phyloP scores from a whole-genome alignment of 208 protist species.

The Leishmania tropica region DNA sequence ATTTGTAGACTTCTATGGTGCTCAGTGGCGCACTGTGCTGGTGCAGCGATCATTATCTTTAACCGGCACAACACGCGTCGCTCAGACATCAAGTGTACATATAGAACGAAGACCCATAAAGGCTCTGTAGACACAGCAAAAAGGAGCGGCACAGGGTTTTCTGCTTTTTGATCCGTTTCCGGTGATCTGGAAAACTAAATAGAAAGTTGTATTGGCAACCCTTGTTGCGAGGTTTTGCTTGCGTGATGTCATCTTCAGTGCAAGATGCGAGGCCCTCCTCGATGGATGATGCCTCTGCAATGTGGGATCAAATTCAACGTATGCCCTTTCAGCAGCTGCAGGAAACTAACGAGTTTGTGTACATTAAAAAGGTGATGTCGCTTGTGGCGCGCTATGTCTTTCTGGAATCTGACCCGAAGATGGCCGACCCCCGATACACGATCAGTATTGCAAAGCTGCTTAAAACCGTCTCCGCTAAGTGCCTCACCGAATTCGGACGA shows the following conservation, averaged over 20 bases:
- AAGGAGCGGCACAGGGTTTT: too few species aligned
- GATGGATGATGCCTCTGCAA: constrained; percentile 15
- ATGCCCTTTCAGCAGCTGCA: constrained; percentile 82
- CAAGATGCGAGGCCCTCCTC: constrained; percentile 1
- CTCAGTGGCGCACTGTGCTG: neutral
- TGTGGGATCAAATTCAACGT: constrained; percentile 70
- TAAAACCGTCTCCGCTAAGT: constrained; percentile 59
- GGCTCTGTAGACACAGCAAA: neutral
- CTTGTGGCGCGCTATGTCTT: constrained; percentile 59
- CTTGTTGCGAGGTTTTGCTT: neutral
- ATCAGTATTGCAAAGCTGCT: constrained; percentile 56
- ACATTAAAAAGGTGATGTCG: constrained; percentile 67
- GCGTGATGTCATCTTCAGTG: neutral
- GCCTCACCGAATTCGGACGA: constrained; percentile 31
- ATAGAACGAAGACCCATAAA: neutral
- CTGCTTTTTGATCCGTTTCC: neutral
- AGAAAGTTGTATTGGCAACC: neutral
- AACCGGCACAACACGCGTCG: neutral
- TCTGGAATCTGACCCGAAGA: constrained; percentile 54
- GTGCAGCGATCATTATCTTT: neutral
- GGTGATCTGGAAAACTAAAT: neutral
- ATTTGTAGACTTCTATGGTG: neutral
- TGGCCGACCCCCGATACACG: constrained; percentile 63
- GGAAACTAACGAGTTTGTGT: constrained; percentile 47
- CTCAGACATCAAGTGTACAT: neutral